These are phyloP conservation scores for Pezizomycotina sp. DNA, from an alignment of 2,329 filamentous ascomycete species.

Conservation along the genomic window DNA sequence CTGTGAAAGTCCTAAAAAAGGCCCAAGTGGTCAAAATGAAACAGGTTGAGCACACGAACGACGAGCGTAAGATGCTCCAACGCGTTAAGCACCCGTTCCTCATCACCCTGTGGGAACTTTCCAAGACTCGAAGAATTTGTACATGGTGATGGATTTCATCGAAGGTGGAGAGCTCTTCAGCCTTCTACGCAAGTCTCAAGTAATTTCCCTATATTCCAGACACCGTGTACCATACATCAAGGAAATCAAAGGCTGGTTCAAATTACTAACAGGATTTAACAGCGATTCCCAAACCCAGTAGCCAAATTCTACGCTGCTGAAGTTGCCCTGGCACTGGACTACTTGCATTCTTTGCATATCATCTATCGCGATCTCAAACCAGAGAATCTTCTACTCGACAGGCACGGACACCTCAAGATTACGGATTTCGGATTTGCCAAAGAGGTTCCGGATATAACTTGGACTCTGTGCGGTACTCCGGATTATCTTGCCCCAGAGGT, in stretches of 20 bases:
- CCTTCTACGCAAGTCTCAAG: slow-evolving; percentile 78
- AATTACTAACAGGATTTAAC: slow-evolving; percentile 8
- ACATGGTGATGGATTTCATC: slow-evolving; percentile 99
- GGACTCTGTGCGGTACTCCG: slow-evolving; percentile 93
- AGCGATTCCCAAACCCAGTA: slow-evolving; percentile 97
- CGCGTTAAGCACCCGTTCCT: slow-evolving; percentile 96
- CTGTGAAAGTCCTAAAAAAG: slow-evolving; percentile 97
- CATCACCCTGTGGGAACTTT: slow-evolving; percentile 96
- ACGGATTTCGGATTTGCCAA: slow-evolving; percentile 98
- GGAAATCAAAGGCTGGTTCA: background rate
- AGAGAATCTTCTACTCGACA: slow-evolving; percentile 78
- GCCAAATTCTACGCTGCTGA: slow-evolving; percentile 98
- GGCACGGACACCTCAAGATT: slow-evolving; percentile 89
- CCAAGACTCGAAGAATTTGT: slow-evolving; percentile 84
- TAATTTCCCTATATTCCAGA: slow-evolving; percentile 34
- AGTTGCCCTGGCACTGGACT: slow-evolving; percentile 87
- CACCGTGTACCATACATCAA: slow-evolving; percentile 1
- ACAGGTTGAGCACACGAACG: slow-evolving; percentile 98
- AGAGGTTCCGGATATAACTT: slow-evolving; percentile 94
- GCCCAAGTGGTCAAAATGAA: slow-evolving; percentile 99
- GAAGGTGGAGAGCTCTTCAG: slow-evolving; percentile 97
- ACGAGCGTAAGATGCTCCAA: slow-evolving; percentile 87
- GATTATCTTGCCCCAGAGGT: slow-evolving; percentile 97
- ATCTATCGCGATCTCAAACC: slow-evolving; percentile 97
- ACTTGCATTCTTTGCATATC: slow-evolving; percentile 84